Percentiles rank a stretch among this genome's conserved stretches.
Conservation (phyloP, 2,329 filamentous ascomycete genomes). For the Colletotrichum nymphaeae region DNA sequence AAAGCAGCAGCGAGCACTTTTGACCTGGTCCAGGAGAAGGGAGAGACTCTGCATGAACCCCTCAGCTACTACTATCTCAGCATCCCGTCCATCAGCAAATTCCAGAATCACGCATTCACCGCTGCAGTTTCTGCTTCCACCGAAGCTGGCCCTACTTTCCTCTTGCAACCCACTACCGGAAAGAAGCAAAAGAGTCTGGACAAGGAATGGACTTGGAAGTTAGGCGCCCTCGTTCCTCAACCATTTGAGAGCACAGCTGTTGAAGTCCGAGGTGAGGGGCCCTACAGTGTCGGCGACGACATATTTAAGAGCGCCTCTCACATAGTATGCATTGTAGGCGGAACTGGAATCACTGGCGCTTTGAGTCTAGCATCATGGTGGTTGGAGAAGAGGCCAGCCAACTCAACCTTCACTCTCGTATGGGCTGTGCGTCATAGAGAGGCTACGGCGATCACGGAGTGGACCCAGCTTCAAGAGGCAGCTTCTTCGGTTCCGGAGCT, state of each 20-base stretch:
- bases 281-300: background rate
- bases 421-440: background rate
- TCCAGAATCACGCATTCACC: constrained; percentile 36
- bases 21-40: background rate
- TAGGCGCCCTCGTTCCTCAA: background rate
- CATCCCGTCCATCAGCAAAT: constrained; percentile 26
- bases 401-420: background rate
- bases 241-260: background rate
- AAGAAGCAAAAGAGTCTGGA: constrained; percentile 11
- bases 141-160: constrained; percentile 4
- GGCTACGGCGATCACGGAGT: background rate
- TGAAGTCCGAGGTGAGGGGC: background rate
- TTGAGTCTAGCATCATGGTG: constrained; percentile 18
- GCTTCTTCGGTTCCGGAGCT: background rate
- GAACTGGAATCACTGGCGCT: constrained; percentile 13
- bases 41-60: background rate
- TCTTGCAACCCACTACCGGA: constrained; percentile 3
- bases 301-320: background rate
- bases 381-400: background rate
- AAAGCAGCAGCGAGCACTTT: background rate
- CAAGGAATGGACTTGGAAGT: constrained; percentile 32
- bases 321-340: constrained; percentile 11
- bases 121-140: constrained; percentile 16
- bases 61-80: constrained; percentile 22
- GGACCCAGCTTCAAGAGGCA: background rate